Conservation (phyloP, 2,329 filamentous ascomycete genomes). For the Aspergillus pseudonomiae region DNA sequence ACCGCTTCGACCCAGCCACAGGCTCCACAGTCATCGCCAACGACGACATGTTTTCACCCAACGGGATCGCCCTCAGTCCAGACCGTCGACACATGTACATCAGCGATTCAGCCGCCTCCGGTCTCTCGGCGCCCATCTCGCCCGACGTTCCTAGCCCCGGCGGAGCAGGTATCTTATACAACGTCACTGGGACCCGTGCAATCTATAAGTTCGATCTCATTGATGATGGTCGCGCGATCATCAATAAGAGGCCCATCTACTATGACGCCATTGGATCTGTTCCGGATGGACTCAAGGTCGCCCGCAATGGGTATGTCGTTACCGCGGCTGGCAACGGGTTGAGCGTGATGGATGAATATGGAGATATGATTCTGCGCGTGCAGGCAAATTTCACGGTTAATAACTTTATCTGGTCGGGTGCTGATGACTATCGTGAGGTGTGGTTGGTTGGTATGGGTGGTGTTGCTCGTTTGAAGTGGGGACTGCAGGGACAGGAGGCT, state of each 20-base stretch:
- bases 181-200: conserved; percentile 1
- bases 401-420: conserved; percentile 6
- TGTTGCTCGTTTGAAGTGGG: conserved; percentile 2
- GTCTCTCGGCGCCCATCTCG: background rate
- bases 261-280: conserved; percentile 5
- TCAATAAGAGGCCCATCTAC: conserved; percentile 6
- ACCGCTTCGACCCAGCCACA: conserved; percentile 8
- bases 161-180: background rate
- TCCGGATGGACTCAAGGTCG: conserved; percentile 11
- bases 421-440: conserved; percentile 4
- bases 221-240: conserved; percentile 1
- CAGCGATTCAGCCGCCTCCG: background rate
- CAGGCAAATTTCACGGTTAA: conserved; percentile 11
- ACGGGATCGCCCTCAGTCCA: conserved; percentile 7
- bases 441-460: conserved; percentile 6
- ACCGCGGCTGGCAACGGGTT: conserved; percentile 7
- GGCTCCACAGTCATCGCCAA: conserved; percentile 1
- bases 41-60: conserved; percentile 8
- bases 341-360: conserved; percentile 10
- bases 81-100: conserved; percentile 8
- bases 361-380: conserved; percentile 6
- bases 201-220: conserved; percentile 10
- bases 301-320: conserved; percentile 4
- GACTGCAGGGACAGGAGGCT: background rate
- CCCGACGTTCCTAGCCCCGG: background rate